A percentile compares a stretch with the other conserved stretches of the same genome.
These are phyloP conservation scores for Spergularia azorica DNA, from an alignment of 179 eudicot species.

Conservation along the genomic window DNA sequence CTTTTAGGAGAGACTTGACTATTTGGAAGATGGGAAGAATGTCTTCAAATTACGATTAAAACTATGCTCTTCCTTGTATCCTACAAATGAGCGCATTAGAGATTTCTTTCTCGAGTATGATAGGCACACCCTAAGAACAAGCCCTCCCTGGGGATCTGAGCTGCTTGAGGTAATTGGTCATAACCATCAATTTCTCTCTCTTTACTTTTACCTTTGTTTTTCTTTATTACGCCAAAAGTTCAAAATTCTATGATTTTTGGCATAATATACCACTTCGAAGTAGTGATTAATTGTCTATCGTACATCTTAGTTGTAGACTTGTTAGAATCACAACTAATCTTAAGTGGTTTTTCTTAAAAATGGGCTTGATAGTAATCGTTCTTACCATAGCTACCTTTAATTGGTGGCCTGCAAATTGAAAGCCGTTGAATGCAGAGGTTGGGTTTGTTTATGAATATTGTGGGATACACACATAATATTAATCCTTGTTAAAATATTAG, in stretches of 20 bases:
- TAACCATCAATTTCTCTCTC: not conserved
- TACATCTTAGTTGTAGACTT: slow-evolving; percentile 4
- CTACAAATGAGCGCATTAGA: slow-evolving; percentile 90
- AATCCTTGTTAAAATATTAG: not conserved
- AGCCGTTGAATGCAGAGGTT: not conserved
- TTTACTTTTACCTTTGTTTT: not conserved
- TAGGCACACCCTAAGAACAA: slow-evolving; percentile 93
- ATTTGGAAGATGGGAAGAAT: slow-evolving; percentile 95
- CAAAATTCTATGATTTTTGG: slow-evolving; percentile 1
- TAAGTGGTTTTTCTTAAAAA: not conserved
- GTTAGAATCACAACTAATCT: slow-evolving; percentile 8
- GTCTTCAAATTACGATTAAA: slow-evolving; percentile 78
- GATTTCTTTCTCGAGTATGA: slow-evolving; percentile 99
- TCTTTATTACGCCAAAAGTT: no score
- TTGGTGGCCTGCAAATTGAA: slow-evolving; percentile 1
- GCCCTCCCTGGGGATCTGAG: slow-evolving; percentile 99
- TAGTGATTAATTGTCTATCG: not conserved
- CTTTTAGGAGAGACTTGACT: slow-evolving; percentile 85
- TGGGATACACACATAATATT: not conserved
- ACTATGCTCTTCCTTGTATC: slow-evolving; percentile 91
- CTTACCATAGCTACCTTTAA: not conserved
- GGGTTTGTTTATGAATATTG: not conserved
- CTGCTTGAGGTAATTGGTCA: slow-evolving; percentile 79
- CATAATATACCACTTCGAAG: not conserved
- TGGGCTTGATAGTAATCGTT: not conserved